phyloP scores from a whole-genome alignment of 192 early-diverging fungal species.

The Coemansia umbellata region DNA sequence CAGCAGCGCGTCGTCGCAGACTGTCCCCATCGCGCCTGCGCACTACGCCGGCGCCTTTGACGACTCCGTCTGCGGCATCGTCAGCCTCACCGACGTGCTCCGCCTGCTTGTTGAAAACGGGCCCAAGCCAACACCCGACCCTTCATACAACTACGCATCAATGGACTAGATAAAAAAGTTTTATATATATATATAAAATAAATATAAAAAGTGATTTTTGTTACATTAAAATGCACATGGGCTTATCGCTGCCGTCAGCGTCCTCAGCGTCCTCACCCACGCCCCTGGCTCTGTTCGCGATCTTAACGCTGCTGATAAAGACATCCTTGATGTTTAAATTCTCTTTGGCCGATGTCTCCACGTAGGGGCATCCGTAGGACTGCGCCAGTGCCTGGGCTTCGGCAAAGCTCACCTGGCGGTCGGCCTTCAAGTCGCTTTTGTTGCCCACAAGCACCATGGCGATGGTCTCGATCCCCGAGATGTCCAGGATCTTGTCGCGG shows the following conservation, averaged over 20 bases:
- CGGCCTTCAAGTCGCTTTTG: conserved; percentile 80
- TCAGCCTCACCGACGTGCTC: conserved; percentile 78
- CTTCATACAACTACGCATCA: conserved; percentile 39
- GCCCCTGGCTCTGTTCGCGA: conserved; percentile 23
- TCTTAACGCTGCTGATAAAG: conserved; percentile 35
- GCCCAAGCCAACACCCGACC: conserved; percentile 13
- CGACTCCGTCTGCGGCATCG: conserved; percentile 56
- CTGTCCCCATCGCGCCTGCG: conserved; percentile 24
- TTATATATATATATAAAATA: background rate
- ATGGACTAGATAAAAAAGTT: conserved; percentile 27
- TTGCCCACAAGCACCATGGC: conserved; percentile 90
- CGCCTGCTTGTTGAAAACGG: conserved; percentile 53
- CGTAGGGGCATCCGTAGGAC: conserved; percentile 78
- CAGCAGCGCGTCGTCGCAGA: conserved; percentile 33
- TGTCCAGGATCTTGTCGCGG: conserved; percentile 91
- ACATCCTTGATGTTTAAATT: conserved; percentile 76
- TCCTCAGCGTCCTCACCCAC: conserved; percentile 13
- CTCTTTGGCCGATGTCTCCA: conserved; percentile 90
- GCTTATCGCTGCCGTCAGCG: conserved; percentile 12
- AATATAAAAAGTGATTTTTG: background rate
- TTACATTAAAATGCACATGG: conserved; percentile 42
- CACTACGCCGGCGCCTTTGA: conserved; percentile 32
- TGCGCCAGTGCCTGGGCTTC: conserved; percentile 78
- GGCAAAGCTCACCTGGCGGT: conserved; percentile 63
- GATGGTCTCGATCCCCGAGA: conserved; percentile 84